Evolutionary conservation across 2,329 filamentous ascomycete genomes (phyloP).

Genomic region (Stemphylium lycopersici): DNA sequence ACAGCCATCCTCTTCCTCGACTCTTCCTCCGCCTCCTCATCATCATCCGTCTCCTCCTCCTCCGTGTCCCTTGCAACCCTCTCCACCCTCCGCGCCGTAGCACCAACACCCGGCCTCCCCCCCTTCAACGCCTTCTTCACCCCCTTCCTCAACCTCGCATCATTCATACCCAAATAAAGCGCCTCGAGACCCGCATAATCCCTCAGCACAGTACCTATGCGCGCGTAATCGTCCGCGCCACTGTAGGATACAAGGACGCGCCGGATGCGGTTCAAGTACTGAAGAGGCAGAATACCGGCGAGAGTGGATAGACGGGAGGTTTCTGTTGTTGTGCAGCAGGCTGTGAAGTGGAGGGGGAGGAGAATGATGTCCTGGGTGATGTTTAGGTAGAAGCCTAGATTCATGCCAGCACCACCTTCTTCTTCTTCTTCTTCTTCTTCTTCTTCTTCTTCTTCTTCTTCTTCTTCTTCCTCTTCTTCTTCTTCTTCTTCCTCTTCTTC

Average conservation of each 20-base stretch:
- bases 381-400: conserved; percentile 15
- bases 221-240: conserved; percentile 2
- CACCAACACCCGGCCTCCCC: not conserved
- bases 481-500: too few species aligned
- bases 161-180: conserved; percentile 20
- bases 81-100: not conserved
- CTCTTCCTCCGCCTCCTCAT: conserved; percentile 11
- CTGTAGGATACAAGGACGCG: conserved; percentile 15
- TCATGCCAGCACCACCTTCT: not conserved
- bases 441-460: too few species aligned
- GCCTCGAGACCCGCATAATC: conserved; percentile 7
- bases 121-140: not conserved
- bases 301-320: conserved; percentile 11
- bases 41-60: conserved; percentile 19
- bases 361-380: conserved; percentile 17
- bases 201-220: conserved; percentile 8
- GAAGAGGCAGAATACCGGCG: not conserved
- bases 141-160: conserved; percentile 4
- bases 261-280: not conserved
- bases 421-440: too few species aligned
- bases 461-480: too few species aligned
- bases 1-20: not conserved
- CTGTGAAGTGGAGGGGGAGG: conserved; percentile 19
- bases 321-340: conserved; percentile 5
- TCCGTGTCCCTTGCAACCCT: conserved; percentile 5